phyloP scores from a whole-genome alignment of 768 basidiomycete genomes.

The Trichaptum fuscoviolaceum region DNA sequence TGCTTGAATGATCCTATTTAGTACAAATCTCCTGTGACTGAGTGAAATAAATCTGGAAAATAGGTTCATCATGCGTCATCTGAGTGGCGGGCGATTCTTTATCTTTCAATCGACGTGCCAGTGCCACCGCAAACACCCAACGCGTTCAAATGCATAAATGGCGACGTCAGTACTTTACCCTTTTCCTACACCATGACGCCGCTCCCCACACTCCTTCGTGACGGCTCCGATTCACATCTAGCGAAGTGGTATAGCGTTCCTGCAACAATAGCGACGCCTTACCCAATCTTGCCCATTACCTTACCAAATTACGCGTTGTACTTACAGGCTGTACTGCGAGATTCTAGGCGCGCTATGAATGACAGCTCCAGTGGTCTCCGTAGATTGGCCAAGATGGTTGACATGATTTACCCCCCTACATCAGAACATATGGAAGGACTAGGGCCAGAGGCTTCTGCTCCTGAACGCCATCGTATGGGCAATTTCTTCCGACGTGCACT shows the following conservation, averaged over 20 bases:
- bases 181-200: slow-evolving; percentile 64
- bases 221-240: slow-evolving; percentile 54
- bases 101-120: slow-evolving; percentile 72
- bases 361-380: slow-evolving; percentile 59
- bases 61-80: slow-evolving; percentile 54
- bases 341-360: slow-evolving; percentile 53
- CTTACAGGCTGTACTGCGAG: slow-evolving; percentile 63
- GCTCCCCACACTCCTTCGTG: slow-evolving; percentile 56
- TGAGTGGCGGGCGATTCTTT: slow-evolving; percentile 72
- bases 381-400: slow-evolving; percentile 66
- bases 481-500: slow-evolving; percentile 20
- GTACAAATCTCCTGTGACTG: slow-evolving; percentile 7
- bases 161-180: slow-evolving; percentile 62
- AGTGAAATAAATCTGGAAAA: slow-evolving; percentile 7
- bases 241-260: slow-evolving; percentile 74
- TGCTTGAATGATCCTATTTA: neutral
- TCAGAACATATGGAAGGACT: slow-evolving; percentile 26
- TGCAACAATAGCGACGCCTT: slow-evolving; percentile 49
- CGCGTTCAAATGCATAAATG: slow-evolving; percentile 44
- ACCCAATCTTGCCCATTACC: slow-evolving; percentile 66
- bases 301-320: slow-evolving; percentile 76
- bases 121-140: slow-evolving; percentile 41
- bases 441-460: slow-evolving; percentile 29
- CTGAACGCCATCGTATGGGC: slow-evolving; percentile 38
- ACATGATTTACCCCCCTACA: slow-evolving; percentile 58